These are phyloP conservation scores for Citrus glauca DNA, from an alignment of 345 rosid genomes.

Conservation along the genomic window DNA sequence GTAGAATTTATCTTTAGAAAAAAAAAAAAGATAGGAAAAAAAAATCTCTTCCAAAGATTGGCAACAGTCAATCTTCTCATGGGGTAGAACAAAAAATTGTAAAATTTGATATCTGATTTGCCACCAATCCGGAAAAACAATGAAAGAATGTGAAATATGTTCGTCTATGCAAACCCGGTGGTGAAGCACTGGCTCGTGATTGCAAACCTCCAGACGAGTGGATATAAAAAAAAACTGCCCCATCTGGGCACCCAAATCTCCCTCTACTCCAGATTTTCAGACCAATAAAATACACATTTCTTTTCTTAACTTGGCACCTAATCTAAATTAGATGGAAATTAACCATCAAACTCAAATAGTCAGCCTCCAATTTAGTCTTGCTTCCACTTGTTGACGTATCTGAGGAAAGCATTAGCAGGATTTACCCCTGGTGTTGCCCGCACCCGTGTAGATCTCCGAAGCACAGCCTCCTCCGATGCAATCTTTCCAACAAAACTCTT, in stretches of 20 bases:
- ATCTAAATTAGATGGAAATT: background rate
- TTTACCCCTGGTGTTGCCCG: conserved; percentile 80
- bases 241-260: background rate
- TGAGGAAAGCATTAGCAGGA: conserved; percentile 69
- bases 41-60: background rate
- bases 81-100: background rate
- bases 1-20: no score
- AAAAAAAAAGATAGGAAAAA: no score
- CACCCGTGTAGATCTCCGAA: conserved; percentile 86
- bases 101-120: background rate
- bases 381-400: conserved; percentile 92
- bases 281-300: background rate
- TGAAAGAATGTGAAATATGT: conserved; percentile 1
- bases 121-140: background rate
- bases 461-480: conserved; percentile 76
- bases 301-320: background rate
- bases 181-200: background rate
- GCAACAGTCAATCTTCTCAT: background rate
- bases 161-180: background rate
- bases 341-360: background rate
- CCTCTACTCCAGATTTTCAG: background rate
- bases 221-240: background rate
- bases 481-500: conserved; percentile 55
- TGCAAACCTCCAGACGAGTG: background rate
- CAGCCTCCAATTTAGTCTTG: conserved; percentile 43